Conservation (phyloP, 2,329 filamentous ascomycete species). For the Hypoxylon sp. region DNA sequence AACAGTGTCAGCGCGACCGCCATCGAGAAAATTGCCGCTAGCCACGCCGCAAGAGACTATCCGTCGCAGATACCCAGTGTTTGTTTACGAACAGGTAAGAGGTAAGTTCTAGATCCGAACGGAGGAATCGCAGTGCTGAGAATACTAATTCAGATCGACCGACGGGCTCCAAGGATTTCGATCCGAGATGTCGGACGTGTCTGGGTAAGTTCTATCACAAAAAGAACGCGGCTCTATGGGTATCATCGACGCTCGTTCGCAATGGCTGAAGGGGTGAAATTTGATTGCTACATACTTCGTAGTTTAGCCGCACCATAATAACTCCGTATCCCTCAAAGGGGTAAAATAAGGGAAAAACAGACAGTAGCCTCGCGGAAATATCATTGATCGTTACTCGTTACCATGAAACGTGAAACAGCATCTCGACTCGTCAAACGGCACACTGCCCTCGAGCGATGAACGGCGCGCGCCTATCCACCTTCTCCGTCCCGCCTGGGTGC, state of each 20-base stretch:
- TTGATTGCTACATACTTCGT: slow-evolving; percentile 3
- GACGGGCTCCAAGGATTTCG: too few species aligned
- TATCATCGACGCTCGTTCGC: slow-evolving; percentile 2
- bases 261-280: slow-evolving; percentile 1
- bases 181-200: too few species aligned
- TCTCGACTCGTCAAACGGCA: not conserved
- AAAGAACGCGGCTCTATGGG: not conserved
- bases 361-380: not conserved
- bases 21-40: too few species aligned
- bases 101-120: too few species aligned
- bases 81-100: not conserved
- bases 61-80: too few species aligned
- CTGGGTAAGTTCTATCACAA: too few species aligned
- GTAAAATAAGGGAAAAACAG: not conserved
- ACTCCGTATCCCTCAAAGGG: slow-evolving; percentile 12
- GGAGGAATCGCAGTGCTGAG: too few species aligned
- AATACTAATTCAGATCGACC: too few species aligned
- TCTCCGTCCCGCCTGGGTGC: not conserved
- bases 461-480: not conserved
- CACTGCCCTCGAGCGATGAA: not conserved
- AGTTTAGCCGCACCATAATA: slow-evolving; percentile 12
- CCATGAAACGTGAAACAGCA: not conserved
- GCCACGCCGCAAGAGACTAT: too few species aligned
- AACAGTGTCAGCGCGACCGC: too few species aligned
- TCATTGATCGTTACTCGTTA: slow-evolving; percentile 23